Conservation (phyloP, 2,329 filamentous ascomycete genomes). For the Penicillium griseofulvum region DNA sequence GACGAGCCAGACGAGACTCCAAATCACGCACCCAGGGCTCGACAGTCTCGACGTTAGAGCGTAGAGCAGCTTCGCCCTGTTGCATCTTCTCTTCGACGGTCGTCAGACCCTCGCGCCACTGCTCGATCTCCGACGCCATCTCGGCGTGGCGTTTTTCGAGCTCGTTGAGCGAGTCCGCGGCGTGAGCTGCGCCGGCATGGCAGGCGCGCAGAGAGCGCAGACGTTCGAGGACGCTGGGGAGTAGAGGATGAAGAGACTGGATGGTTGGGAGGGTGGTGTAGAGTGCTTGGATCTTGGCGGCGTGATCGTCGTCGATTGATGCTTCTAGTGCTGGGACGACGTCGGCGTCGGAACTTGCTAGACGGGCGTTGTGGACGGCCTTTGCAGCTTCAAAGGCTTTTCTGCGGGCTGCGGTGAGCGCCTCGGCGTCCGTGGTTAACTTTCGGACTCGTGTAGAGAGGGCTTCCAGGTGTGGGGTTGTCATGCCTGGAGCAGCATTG, state of each 20-base stretch:
- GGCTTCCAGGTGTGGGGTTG: slow-evolving; percentile 45
- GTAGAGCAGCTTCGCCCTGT: slow-evolving; percentile 67
- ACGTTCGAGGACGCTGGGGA: slow-evolving; percentile 81
- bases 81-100: slow-evolving; percentile 74
- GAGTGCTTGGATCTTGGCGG: slow-evolving; percentile 83
- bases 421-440: slow-evolving; percentile 46
- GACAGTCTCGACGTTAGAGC: slow-evolving; percentile 78
- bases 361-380: slow-evolving; percentile 41
- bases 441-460: slow-evolving; percentile 45
- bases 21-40: slow-evolving; percentile 86
- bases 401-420: slow-evolving; percentile 43
- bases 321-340: slow-evolving; percentile 25
- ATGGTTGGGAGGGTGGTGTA: slow-evolving; percentile 88
- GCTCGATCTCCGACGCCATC: slow-evolving; percentile 77
- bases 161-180: slow-evolving; percentile 71
- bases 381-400: slow-evolving; percentile 44
- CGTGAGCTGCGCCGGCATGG: slow-evolving; percentile 81
- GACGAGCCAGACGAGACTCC: slow-evolving; percentile 69
- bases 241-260: slow-evolving; percentile 76
- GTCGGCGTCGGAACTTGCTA: slow-evolving; percentile 31
- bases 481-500: slow-evolving; percentile 27
- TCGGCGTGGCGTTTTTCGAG: slow-evolving; percentile 78
- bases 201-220: slow-evolving; percentile 78
- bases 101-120: slow-evolving; percentile 78
- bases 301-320: slow-evolving; percentile 65